These are phyloP conservation scores for Fusarium euwallaceae DNA, from an alignment of 2,329 filamentous ascomycete species.

Conservation along the genomic window DNA sequence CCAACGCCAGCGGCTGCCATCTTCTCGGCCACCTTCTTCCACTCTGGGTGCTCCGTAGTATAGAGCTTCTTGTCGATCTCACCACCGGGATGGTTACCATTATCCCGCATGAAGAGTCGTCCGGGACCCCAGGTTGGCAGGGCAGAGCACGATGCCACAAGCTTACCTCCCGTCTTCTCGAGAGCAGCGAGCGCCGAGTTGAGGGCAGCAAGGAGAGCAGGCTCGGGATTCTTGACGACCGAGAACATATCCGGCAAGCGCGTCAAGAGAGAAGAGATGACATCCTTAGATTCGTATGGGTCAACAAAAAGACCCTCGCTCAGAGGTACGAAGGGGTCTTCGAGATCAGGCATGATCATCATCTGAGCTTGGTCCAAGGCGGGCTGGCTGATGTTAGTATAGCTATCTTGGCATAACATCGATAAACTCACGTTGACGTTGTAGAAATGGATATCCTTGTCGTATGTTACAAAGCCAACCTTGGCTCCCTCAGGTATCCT, in stretches of 20 bases:
- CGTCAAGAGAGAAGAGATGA: conserved; percentile 89
- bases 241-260: conserved; percentile 89
- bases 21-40: conserved; percentile 87
- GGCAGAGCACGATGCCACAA: conserved; percentile 88
- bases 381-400: conserved; percentile 62
- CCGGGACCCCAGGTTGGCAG: conserved; percentile 94
- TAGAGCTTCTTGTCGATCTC: conserved; percentile 95
- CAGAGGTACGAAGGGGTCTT: conserved; percentile 94
- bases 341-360: conserved; percentile 98
- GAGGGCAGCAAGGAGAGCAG: conserved; percentile 85
- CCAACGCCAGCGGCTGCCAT: conserved; percentile 91
- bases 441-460: conserved; percentile 98
- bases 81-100: conserved; percentile 85
- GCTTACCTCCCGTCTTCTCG: conserved; percentile 89
- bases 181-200: conserved; percentile 88
- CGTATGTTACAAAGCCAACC: conserved; percentile 95
- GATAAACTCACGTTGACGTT: conserved; percentile 80
- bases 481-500: conserved; percentile 83
- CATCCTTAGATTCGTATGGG: conserved; percentile 86
- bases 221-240: conserved; percentile 89
- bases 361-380: conserved; percentile 90
- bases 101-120: conserved; percentile 85
- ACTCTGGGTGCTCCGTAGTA: conserved; percentile 88
- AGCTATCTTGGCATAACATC: not conserved
- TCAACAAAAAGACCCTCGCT: conserved; percentile 95